These are phyloP conservation scores for Polygonum aviculare DNA, from an alignment of 148 eudicot species.

Conservation along the genomic window DNA sequence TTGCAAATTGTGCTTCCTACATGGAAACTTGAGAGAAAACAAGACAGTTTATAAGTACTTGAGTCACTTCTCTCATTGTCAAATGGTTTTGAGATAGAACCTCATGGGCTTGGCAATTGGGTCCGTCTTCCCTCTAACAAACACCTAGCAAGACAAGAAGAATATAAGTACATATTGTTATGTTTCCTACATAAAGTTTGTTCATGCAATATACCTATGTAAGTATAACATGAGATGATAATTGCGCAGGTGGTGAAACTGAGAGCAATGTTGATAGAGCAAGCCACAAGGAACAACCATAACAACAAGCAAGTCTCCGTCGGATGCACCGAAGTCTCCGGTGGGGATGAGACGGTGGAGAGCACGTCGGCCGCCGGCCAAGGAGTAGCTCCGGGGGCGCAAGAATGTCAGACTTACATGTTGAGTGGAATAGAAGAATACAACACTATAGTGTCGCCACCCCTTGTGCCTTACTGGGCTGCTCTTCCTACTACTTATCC, in stretches of 20 bases:
- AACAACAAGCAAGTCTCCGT: conserved; percentile 20
- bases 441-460: conserved; percentile 16
- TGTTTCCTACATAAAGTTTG: too few species aligned
- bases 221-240: background rate
- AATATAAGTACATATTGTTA: too few species aligned
- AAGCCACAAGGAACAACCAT: conserved; percentile 18
- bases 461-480: conserved; percentile 24
- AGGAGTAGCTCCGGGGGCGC: background rate
- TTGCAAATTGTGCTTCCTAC: too few species aligned
- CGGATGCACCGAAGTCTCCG: conserved; percentile 35
- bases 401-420: background rate
- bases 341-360: conserved; percentile 40
- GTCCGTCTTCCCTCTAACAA: too few species aligned
- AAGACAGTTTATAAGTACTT: too few species aligned
- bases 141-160: too few species aligned
- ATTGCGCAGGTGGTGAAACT: conserved; percentile 29
- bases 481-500: conserved; percentile 17
- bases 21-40: too few species aligned
- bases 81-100: too few species aligned
- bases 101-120: too few species aligned
- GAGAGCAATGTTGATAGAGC: conserved; percentile 37
- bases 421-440: conserved; percentile 25
- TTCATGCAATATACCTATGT: background rate
- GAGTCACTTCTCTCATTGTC: too few species aligned
- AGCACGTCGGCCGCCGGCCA: conserved; percentile 29